Evolutionary conservation across 2,329 filamentous ascomycete species (phyloP), one percentile per base, ranked within the genome.

Genomic region (Ophiostoma montium): DNA sequence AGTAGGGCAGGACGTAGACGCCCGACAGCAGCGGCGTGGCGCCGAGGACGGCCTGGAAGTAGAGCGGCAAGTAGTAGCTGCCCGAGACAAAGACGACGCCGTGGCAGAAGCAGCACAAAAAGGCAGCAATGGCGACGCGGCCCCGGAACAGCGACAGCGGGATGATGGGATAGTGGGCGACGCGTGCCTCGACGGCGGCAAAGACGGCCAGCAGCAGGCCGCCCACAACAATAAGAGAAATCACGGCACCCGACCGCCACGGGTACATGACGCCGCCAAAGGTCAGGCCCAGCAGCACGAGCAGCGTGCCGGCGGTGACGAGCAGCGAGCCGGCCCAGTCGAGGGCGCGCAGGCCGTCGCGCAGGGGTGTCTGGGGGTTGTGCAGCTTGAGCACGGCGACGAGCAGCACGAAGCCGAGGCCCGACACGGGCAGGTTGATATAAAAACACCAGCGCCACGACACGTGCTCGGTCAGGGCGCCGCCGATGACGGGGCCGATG

Each of bases 1-100:
- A 83, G 53, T 76, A 78, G 0, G 86, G 82, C 13, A 92, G 70
- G 15, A 87, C 63, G 45, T 60, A 60, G 30, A 65, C 56, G 35
- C 64, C n/a, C n/a, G n/a, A n/a, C n/a, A n/a, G n/a, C n/a, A 61
- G 60, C 19, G 63, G 60, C 16, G 58, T 56, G 27, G 59, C 62
- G 44, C 57, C 60, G 51, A 63, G 58, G 51, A 66, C 61, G 21
- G 62, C 62, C 53, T 63, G 61, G 58, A 63, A 64, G 62, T 62
- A 65, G 46, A 65, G 59, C 8, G 62, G 62, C 48, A 59, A 48
- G 50, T 54, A 60, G 49, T 59, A 61, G n/a, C 57, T 38, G 7
- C 53, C 45, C 6, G 53, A 38, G 21, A 60, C 18, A 0, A 60
- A 60, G 0, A 60, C 56, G 1, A 60, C 63, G 36, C 67, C 62